Evolutionary conservation across 345 rosid species (phyloP), one percentile per base, ranked within the genome.

Genomic region (Camelina laxa): DNA sequence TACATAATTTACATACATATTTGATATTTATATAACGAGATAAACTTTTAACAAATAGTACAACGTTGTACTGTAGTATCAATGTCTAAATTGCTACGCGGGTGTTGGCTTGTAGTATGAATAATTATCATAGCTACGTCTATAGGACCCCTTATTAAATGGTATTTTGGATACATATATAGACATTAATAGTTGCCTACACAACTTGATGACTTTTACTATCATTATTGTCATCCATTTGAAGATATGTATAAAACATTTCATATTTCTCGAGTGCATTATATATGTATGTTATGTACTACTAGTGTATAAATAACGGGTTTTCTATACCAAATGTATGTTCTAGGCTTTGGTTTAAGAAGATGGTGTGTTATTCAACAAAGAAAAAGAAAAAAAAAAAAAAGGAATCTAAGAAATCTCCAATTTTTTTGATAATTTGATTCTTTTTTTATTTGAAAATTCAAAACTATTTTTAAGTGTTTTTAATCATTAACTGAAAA

Each of bases 101-200:
- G 36, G 19, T 65, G 31, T 36, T 57, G 60, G 57, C 72, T 57
- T 74, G 33, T 74, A 57, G 51, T 66, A 24, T 57, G 42, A 66
- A 47, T 41, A 13, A 36, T 65, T 39, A 21, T n/a, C 9, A 54
- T 62, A 53, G 39, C 4, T 30, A 53, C 17, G 41, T 35, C 22
- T 17, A 17, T 36, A 10, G 5, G 54, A 42, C 53, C n/a, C 7
- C 20, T 51, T 60, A 60, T 49, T 49, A 27, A 71, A 50, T 71
- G 47, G 56, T 63, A 42, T 38, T 61, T 41, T 30, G 55, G 47
- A 36, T 2, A 41, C 14, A 30, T 31, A 21, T 16, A 27, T 24
- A 30, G 33, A 45, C 20, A 27, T 6, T 1, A 42, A 24, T 24
- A 68, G 55, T 62, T 62, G 62, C 35, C 69, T 39, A 53, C 22